Percentiles rank a stretch among this genome's conserved stretches.
These are phyloP conservation scores for Fusarium scirpi DNA, from an alignment of 2,329 filamentous ascomycete species.

Conservation along the genomic window DNA sequence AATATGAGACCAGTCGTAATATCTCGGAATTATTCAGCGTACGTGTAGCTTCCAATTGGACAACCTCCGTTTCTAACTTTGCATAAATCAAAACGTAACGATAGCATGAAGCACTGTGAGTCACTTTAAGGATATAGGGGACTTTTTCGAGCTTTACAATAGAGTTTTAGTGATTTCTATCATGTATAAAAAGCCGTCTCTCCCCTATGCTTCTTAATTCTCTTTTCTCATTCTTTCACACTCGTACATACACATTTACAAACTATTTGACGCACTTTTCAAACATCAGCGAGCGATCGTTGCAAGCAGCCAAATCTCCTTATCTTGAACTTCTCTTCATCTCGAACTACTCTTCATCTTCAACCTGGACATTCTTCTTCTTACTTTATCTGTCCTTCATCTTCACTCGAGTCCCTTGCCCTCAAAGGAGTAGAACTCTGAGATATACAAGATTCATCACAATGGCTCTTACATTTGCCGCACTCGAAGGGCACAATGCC, in stretches of 20 bases:
- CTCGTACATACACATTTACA: neutral
- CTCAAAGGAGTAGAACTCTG: neutral
- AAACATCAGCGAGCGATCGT: neutral
- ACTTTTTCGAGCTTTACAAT: neutral
- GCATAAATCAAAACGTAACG: neutral
- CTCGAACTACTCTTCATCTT: neutral
- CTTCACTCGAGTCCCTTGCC: neutral
- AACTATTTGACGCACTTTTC: neutral
- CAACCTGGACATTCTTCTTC: neutral
- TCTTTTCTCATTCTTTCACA: neutral
- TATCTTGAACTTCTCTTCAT: too few relatives aligned
- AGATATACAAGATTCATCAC: neutral
- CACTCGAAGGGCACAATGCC: neutral
- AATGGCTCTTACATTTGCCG: conserved; percentile 8
- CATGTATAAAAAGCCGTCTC: neutral
- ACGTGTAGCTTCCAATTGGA: neutral
- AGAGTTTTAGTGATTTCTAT: neutral
- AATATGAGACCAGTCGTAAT: fast-evolving
- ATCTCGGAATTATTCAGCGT: neutral
- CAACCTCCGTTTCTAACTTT: neutral
- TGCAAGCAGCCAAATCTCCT: neutral
- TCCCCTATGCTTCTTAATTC: neutral
- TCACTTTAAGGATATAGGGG: neutral
- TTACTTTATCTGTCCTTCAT: neutral
- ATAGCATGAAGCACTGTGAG: neutral